A percentile compares a stretch with the other conserved stretches of the same genome.
Conservation (phyloP, 2,329 filamentous ascomycete genomes). For the Sordariomycetes sp. region DNA sequence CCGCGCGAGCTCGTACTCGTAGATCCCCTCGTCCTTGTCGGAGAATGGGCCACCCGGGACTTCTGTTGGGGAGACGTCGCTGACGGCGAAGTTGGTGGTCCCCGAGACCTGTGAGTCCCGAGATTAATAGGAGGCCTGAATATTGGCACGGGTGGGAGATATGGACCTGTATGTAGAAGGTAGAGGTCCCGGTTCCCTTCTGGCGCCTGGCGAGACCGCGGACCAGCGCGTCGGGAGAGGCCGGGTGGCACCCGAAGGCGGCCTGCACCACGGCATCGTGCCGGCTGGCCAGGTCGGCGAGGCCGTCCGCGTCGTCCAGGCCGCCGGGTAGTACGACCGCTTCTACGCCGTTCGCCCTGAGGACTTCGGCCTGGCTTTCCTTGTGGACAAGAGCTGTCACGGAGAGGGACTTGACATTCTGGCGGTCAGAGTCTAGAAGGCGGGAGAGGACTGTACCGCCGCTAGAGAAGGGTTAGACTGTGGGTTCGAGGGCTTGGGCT, state of each 20-base stretch:
- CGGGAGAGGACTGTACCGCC: slow-evolving; percentile 10
- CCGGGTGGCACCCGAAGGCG: slow-evolving; percentile 22
- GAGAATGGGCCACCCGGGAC: slow-evolving; percentile 17
- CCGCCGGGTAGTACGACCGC: neutral
- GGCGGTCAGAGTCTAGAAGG: slow-evolving; percentile 5
- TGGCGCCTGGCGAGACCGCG: slow-evolving; percentile 24
- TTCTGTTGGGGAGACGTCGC: slow-evolving; percentile 19
- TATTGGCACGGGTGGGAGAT: neutral
- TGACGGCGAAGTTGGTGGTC: slow-evolving; percentile 27
- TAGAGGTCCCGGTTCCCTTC: slow-evolving; percentile 13
- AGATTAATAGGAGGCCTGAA: no score
- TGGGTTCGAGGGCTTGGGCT: neutral
- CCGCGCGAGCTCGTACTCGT: slow-evolving; percentile 21
- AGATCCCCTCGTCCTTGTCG: slow-evolving; percentile 27
- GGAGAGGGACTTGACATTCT: neutral
- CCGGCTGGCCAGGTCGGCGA: slow-evolving; percentile 7
- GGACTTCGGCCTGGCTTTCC: slow-evolving; percentile 7
- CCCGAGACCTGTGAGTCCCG: slow-evolving; percentile 27
- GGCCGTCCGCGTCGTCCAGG: slow-evolving; percentile 8
- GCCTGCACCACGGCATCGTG: slow-evolving; percentile 26
- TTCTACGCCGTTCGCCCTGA: slow-evolving; percentile 5
- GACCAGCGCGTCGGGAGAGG: slow-evolving; percentile 24
- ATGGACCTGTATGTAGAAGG: slow-evolving; percentile 14
- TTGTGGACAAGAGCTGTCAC: slow-evolving; percentile 9
- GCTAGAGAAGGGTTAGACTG: neutral